phyloP scores from a whole-genome alignment of 2,329 filamentous ascomycete genomes.

The Ophiostoma perfectum region DNA sequence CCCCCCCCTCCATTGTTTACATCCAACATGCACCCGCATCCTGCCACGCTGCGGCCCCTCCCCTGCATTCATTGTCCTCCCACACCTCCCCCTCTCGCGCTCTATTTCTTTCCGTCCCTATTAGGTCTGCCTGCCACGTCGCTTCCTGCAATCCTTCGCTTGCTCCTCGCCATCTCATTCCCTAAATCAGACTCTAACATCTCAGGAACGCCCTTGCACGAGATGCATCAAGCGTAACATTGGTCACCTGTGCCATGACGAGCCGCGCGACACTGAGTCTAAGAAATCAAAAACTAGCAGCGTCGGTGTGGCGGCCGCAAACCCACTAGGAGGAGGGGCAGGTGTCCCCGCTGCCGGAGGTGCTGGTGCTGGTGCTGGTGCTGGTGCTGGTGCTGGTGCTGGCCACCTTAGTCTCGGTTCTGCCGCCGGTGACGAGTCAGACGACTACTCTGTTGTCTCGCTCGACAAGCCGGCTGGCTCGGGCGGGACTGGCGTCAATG shows the following conservation, averaged over 20 bases:
- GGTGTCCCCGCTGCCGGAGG: background rate
- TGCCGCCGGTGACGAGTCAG: constrained; percentile 36
- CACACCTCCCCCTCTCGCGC: constrained; percentile 24
- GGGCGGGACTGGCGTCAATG: background rate
- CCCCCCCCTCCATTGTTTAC: background rate
- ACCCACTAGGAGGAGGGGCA: constrained; percentile 38
- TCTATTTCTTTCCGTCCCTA: constrained; percentile 26
- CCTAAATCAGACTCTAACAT: constrained; percentile 4
- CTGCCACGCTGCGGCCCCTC: constrained; percentile 6
- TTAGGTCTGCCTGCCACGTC: background rate
- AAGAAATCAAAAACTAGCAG: constrained; percentile 71
- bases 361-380: background rate
- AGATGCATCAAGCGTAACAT: constrained; percentile 98
- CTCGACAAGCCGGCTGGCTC: constrained; percentile 43
- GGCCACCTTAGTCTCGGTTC: background rate
- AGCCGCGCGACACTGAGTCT: constrained; percentile 75
- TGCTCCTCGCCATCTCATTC: background rate
- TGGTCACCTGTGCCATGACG: constrained; percentile 95
- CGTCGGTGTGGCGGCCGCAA: constrained; percentile 53
- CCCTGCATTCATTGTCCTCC: constrained; percentile 22
- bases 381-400: background rate
- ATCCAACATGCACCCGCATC: background rate
- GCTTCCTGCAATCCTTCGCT: background rate
- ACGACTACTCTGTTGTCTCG: constrained; percentile 51
- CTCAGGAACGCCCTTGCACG: constrained; percentile 87